Base-by-base conservation (phyloP, 2,329 filamentous ascomycete genomes). In the Aspergillus sp. region DNA sequence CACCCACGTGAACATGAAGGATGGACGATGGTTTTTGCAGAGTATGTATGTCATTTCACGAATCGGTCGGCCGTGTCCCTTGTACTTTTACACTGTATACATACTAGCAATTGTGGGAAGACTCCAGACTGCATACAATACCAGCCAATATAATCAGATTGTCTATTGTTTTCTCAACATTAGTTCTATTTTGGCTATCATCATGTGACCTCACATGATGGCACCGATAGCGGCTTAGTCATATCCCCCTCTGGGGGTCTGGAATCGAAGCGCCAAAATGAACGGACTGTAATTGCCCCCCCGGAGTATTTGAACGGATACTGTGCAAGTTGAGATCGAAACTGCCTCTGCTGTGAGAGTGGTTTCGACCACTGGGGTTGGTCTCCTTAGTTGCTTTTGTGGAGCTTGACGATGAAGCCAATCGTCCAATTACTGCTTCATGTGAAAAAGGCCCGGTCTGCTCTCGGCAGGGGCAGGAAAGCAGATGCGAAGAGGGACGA, bases 321-420 rank as follows among this genome's bases (percentile, higher is more conserved):
- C 1, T 12, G n/a, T 36, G n/a, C n/a, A 36, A 36, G 3, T 4
- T 36, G 19, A 34, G 12, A 35, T 27, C 7, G 42, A 48, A 42
- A 49, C 48, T 43, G 9, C 42, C 4, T 46, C 39, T 34, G 12
- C 30, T 19, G 19, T 19, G 38, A 44, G 7, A 36, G 41, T 52
- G 43, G 47, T 44, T 41, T 43, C 48, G 36, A 50, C 19, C 48
- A 46, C 45, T 50, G 56, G 53, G 59, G 60, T 59, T 58, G 54
- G 54, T 45, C 52, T 56, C 55, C 56, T 46, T 45, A 57, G n/a
- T 36, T 36, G 62, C 57, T 52, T 48, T 56, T 51, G 44, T 27
- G 48, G 41, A 53, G 49, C 49, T 51, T 47, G 57, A 65, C 52
- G 42, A 68, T 68, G 65, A 64, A 53, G 56, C 57, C 63, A 45